Conservation (phyloP, 305 asterid species). For the Fraxinus ornus region DNA sequence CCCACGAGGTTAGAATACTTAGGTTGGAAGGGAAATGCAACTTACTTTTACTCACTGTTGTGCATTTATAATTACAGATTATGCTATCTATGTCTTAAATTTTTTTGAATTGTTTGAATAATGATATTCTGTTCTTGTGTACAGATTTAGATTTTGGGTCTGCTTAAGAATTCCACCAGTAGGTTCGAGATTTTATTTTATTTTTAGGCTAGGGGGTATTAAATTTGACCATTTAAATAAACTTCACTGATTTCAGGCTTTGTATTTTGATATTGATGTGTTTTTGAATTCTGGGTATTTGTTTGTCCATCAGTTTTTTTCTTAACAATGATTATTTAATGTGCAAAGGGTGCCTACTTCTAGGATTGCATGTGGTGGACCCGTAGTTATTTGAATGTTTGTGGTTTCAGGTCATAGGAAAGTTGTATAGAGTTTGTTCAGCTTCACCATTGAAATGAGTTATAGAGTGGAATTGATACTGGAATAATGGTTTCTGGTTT, state of each 20-base stretch:
- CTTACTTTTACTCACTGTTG: constrained; percentile 28
- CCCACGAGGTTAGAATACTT: constrained; percentile 26
- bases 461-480: constrained; percentile 15
- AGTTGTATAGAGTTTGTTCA: constrained; percentile 9
- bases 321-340: constrained; percentile 1
- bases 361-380: not conserved
- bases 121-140: constrained; percentile 25
- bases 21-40: constrained; percentile 33
- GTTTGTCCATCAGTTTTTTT: constrained; percentile 17
- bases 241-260: constrained; percentile 24
- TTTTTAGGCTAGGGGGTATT: constrained; percentile 28
- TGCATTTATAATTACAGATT: constrained; percentile 38
- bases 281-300: constrained; percentile 20
- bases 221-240: constrained; percentile 13
- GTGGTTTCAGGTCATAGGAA: constrained; percentile 18
- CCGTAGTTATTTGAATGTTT: not conserved
- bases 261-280: constrained; percentile 31
- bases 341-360: constrained; percentile 5
- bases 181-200: constrained; percentile 28
- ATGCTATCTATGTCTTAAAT: constrained; percentile 25
- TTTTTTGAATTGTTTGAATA: constrained; percentile 23
- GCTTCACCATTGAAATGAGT: constrained; percentile 13
- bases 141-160: constrained; percentile 25
- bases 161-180: constrained; percentile 25
- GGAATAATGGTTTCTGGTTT: constrained; percentile 7